phyloP scores from a whole-genome alignment of 768 basidiomycete species.

The Pleurotus tuber-regium region DNA sequence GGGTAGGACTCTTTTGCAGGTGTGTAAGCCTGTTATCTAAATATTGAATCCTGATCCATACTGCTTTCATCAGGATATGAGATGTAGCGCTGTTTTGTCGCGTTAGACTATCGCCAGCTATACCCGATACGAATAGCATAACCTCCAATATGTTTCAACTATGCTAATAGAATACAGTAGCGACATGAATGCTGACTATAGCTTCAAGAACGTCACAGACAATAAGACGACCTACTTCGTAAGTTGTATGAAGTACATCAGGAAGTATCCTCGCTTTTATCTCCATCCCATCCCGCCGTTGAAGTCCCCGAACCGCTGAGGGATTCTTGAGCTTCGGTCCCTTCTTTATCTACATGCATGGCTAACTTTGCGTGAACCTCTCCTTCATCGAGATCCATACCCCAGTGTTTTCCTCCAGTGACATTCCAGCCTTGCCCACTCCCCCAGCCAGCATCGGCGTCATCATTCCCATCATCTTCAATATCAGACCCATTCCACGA shows the following conservation, averaged over 20 bases:
- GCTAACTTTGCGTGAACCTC: slow-evolving; percentile 10
- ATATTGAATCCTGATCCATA: too few species aligned
- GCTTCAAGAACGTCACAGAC: too few species aligned
- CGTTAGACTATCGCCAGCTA: neutral
- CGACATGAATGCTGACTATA: too few species aligned
- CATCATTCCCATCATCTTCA: slow-evolving; percentile 26
- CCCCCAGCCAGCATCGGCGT: slow-evolving; percentile 18
- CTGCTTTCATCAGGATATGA: too few species aligned
- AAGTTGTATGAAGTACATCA: too few species aligned
- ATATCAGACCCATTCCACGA: slow-evolving; percentile 40
- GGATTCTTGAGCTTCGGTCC: slow-evolving; percentile 11
- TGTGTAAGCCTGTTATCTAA: too few species aligned
- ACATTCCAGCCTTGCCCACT: slow-evolving; percentile 6
- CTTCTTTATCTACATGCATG: slow-evolving; percentile 1
- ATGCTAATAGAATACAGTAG: too few species aligned
- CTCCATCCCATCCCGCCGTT: slow-evolving; percentile 44
- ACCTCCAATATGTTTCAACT: too few species aligned
- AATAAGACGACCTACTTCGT: too few species aligned
- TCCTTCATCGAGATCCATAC: slow-evolving; percentile 10
- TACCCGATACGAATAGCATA: slow-evolving; percentile 1
- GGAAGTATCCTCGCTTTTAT: slow-evolving; percentile 39
- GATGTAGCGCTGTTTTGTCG: too few species aligned
- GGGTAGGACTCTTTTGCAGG: too few species aligned
- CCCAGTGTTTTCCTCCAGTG: slow-evolving; percentile 17
- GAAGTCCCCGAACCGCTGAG: slow-evolving; percentile 29